Conservation (phyloP, 2,329 filamentous ascomycete genomes). For the Alternaria triticimaculans region DNA sequence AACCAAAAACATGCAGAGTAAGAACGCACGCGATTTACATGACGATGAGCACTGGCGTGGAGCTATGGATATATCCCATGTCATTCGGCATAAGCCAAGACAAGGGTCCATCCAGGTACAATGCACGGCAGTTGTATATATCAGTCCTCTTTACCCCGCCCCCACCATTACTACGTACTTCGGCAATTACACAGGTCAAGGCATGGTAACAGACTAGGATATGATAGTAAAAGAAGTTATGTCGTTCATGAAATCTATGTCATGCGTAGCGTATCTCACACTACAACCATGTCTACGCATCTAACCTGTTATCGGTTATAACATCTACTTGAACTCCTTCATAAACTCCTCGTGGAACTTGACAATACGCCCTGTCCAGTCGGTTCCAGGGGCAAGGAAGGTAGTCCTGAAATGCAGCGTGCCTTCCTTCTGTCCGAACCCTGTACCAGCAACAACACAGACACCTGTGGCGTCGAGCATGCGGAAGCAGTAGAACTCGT, state of each 20-base stretch:
- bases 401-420: slow-evolving; percentile 95
- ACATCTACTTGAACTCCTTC: slow-evolving; percentile 68
- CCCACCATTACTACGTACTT: background rate
- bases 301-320: no score
- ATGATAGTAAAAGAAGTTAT: background rate
- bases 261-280: background rate
- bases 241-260: background rate
- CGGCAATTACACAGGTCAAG: background rate
- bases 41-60: background rate
- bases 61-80: slow-evolving; percentile 2
- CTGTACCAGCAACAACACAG: slow-evolving; percentile 89
- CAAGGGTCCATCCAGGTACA: slow-evolving; percentile 12
- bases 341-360: slow-evolving; percentile 94
- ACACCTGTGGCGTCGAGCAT: slow-evolving; percentile 93
- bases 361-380: slow-evolving; percentile 86
- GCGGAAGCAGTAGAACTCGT: slow-evolving; percentile 93
- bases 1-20: background rate
- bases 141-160: slow-evolving; percentile 1
- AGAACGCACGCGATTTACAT: background rate
- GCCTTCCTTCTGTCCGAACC: slow-evolving; percentile 92
- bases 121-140: slow-evolving; percentile 11
- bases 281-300: background rate
- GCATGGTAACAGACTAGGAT: background rate
- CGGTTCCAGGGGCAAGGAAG: slow-evolving; percentile 93
- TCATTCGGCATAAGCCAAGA: slow-evolving; percentile 8